Conservation (phyloP, 768 basidiomycete genomes). For the Russula virescens region DNA sequence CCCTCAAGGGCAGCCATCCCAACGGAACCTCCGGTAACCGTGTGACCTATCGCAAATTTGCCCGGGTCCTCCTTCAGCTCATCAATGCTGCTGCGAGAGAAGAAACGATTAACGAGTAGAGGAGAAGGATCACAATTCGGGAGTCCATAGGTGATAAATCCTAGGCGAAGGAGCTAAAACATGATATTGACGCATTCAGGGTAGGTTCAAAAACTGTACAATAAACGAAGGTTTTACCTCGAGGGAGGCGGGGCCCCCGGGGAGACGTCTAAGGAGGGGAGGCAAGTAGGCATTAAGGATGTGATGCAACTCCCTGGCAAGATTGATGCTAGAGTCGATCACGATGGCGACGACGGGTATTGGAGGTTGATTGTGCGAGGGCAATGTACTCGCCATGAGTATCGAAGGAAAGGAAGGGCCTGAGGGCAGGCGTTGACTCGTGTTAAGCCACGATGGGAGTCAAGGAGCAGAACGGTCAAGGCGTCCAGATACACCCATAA, state of each 20-base stretch:
- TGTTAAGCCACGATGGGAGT: too few relatives aligned
- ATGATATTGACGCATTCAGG: not conserved
- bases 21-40: constrained; percentile 17
- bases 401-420: not conserved
- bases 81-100: constrained; percentile 8
- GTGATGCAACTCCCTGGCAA: constrained; percentile 21
- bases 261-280: constrained; percentile 19
- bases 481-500: too few relatives aligned
- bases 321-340: constrained; percentile 22
- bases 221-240: not conserved
- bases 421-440: too few relatives aligned
- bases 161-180: constrained; percentile 20
- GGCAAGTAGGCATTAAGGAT: constrained; percentile 15
- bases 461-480: too few relatives aligned
- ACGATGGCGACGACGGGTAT: constrained; percentile 20
- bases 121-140: constrained; percentile 20
- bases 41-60: constrained; percentile 23
- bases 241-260: constrained; percentile 3
- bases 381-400: constrained; percentile 8
- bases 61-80: constrained; percentile 23
- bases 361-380: not conserved
- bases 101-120: constrained; percentile 24
- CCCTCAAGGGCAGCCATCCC: constrained; percentile 25
- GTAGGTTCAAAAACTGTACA: not conserved
- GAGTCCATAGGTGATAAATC: constrained; percentile 27